Percentiles rank a stretch among this genome's conserved stretches.
These are phyloP conservation scores for Ustilago bromivora DNA, from an alignment of 1,284 basidiomycete genomes.

Conservation along the genomic window DNA sequence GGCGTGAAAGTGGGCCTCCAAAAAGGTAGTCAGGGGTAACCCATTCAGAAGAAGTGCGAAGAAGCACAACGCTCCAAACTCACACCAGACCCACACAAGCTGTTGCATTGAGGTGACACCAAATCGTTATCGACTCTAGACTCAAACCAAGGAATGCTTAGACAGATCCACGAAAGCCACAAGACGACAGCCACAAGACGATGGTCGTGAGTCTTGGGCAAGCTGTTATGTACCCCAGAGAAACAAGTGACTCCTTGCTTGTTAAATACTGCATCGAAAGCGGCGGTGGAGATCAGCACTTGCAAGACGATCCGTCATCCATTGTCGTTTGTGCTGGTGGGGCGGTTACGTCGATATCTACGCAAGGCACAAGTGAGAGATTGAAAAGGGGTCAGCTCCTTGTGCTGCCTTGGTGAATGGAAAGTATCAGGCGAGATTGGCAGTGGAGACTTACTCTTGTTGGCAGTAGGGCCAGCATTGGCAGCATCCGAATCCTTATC, in stretches of 20 bases:
- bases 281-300: constrained; percentile 28
- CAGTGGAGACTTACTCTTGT: constrained; percentile 46
- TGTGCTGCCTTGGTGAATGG: background rate
- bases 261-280: no score
- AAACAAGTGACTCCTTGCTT: background rate
- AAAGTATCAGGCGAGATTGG: no score
- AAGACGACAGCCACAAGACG: background rate
- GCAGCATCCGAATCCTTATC: constrained; percentile 80
- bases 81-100: no score
- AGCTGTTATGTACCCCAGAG: background rate
- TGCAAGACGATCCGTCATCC: constrained; percentile 58
- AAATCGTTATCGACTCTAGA: no score
- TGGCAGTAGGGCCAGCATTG: constrained; percentile 37
- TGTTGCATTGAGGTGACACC: no score
- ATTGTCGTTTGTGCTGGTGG: constrained; percentile 52
- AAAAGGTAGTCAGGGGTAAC: no score
- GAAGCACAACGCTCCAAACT: no score
- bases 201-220: background rate
- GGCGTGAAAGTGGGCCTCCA: background rate
- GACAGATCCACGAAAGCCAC: background rate
- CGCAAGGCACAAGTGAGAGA: background rate
- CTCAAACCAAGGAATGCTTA: no score
- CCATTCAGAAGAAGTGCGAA: background rate
- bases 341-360: constrained; percentile 60
- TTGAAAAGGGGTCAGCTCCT: background rate